Conservation (phyloP, 2,329 filamentous ascomycete species). For the Eutypa lata region DNA sequence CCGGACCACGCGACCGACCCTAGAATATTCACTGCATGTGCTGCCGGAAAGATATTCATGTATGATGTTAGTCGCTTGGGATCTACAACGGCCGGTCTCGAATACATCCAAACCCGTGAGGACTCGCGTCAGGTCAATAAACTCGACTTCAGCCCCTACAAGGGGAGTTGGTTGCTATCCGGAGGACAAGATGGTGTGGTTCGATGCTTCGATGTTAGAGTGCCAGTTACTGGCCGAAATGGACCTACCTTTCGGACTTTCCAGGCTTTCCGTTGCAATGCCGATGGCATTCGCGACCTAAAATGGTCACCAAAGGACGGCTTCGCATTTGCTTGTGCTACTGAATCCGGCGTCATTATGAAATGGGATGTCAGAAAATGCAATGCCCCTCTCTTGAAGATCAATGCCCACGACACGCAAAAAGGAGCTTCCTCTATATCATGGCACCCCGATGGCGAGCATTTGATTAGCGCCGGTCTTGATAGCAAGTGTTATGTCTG, state of each 20-base stretch:
- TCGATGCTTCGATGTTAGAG: constrained; percentile 57
- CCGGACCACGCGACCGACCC: constrained; percentile 41
- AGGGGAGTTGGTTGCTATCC: constrained; percentile 55
- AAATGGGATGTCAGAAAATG: constrained; percentile 63
- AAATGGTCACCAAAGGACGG: constrained; percentile 63
- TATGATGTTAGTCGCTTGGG: constrained; percentile 57
- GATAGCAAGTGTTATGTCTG: constrained; percentile 63
- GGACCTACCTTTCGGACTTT: constrained; percentile 49
- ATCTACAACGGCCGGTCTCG: constrained; percentile 42
- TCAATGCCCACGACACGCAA: constrained; percentile 55
- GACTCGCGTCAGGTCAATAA: constrained; percentile 63
- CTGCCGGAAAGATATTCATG: constrained; percentile 62
- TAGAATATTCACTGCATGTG: constrained; percentile 60
- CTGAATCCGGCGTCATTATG: constrained; percentile 58
- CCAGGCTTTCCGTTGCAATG: constrained; percentile 47
- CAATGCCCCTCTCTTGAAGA: constrained; percentile 51
- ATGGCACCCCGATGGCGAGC: constrained; percentile 68
- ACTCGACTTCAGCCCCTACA: constrained; percentile 60
- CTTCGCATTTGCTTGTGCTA: constrained; percentile 61
- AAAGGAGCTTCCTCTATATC: constrained; percentile 57
- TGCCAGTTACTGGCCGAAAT: constrained; percentile 43
- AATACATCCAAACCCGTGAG: constrained; percentile 56
- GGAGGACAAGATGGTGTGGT: constrained; percentile 64
- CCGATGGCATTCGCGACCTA: constrained; percentile 59
- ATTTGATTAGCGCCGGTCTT: constrained; percentile 60